Conservation (phyloP, 345 rosid genomes). For the Pelargonium nanum region DNA sequence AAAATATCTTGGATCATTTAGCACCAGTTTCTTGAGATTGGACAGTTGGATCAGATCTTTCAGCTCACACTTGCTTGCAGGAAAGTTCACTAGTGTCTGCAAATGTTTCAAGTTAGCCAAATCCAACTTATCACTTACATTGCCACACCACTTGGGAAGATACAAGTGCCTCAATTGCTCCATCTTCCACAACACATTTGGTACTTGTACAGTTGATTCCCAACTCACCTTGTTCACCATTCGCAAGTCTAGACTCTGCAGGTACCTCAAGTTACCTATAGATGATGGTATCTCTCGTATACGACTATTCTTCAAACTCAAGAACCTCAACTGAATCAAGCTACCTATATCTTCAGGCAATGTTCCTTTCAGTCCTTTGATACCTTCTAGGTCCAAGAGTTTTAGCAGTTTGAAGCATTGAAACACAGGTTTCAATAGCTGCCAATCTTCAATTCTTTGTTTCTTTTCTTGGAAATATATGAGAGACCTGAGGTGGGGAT, state of each 20-base stretch:
- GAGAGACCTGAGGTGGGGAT: conserved; percentile 25
- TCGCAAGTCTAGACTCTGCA: conserved; percentile 21
- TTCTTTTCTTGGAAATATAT: conserved; percentile 11
- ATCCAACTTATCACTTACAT: conserved; percentile 5
- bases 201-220: background rate
- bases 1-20: rapidly evolving
- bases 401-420: conserved; percentile 12
- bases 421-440: conserved; percentile 1
- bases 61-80: conserved; percentile 3
- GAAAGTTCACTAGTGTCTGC: conserved; percentile 18
- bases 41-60: conserved; percentile 3
- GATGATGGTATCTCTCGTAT: conserved; percentile 10
- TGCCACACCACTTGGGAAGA: conserved; percentile 6
- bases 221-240: background rate
- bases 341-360: conserved; percentile 17
- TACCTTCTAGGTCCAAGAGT: conserved; percentile 19
- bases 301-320: conserved; percentile 4
- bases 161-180: conserved; percentile 14
- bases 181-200: conserved; percentile 21
- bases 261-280: conserved; percentile 18
- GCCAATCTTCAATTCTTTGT: conserved; percentile 9
- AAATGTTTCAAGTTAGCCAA: conserved; percentile 8
- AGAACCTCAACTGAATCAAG: conserved; percentile 27
- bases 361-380: background rate
- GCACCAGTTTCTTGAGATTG: conserved; percentile 9